phyloP scores from a whole-genome alignment of 2,329 filamentous ascomycete species.

The Fusarium pininemorale region DNA sequence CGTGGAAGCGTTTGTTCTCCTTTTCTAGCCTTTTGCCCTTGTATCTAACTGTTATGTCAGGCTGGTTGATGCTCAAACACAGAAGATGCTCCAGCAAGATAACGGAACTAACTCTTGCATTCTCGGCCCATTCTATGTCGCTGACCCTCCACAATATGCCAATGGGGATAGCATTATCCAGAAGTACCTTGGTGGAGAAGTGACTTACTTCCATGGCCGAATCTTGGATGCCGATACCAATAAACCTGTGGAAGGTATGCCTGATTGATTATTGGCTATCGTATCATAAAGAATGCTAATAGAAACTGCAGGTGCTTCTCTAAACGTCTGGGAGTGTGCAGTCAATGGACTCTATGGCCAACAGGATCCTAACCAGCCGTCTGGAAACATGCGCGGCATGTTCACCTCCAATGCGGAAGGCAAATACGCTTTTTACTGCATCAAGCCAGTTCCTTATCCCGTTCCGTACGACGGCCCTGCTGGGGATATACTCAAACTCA shows the following conservation, averaged over 20 bases:
- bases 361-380: background rate
- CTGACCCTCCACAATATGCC: background rate
- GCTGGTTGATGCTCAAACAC: background rate
- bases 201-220: background rate
- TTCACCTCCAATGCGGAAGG: background rate
- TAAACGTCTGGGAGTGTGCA: background rate
- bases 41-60: background rate
- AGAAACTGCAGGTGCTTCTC: background rate
- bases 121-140: background rate
- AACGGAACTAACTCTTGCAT: background rate
- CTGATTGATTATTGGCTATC: fast-evolving
- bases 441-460: background rate
- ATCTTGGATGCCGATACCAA: background rate
- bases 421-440: background rate
- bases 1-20: background rate
- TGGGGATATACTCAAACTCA: background rate
- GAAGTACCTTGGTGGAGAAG: background rate
- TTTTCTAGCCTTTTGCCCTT: fast-evolving
- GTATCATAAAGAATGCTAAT: background rate
- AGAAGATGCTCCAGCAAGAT: background rate
- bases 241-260: background rate
- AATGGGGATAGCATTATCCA: background rate
- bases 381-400: background rate
- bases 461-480: background rate
- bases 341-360: background rate